Evolutionary conservation across 192 early-diverging fungal genomes (phyloP).

Genomic region (Coemansia sp.): DNA sequence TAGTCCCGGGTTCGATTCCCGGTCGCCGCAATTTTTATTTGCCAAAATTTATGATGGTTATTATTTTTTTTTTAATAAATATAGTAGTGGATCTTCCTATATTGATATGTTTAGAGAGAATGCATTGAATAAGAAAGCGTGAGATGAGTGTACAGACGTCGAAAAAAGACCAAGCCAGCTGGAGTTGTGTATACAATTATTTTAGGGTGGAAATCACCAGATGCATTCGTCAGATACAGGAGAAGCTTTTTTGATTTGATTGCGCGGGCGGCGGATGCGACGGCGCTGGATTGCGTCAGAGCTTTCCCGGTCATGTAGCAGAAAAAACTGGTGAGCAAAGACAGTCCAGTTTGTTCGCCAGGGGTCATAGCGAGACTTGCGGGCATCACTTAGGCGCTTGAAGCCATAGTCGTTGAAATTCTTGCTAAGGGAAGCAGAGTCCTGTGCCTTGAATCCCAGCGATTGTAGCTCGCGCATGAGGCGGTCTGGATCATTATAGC

Average conservation of each 20-base stretch:
- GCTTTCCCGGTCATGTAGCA: conserved; percentile 21
- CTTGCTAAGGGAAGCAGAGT: conserved; percentile 51
- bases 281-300: conserved; percentile 39
- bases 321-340: conserved; percentile 37
- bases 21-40: conserved; percentile 57
- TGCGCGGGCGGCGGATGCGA: conserved; percentile 36
- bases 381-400: conserved; percentile 50
- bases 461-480: conserved; percentile 53
- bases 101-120: neutral
- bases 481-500: conserved; percentile 50
- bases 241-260: conserved; percentile 30
- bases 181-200: neutral
- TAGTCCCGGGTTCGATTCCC: conserved; percentile 82
- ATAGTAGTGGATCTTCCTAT: neutral
- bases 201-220: conserved; percentile 18
- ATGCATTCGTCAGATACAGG: conserved; percentile 31
- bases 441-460: conserved; percentile 52
- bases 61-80: neutral
- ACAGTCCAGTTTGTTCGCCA: conserved; percentile 38
- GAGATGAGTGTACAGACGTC: conserved; percentile 1
- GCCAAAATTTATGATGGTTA: conserved; percentile 13
- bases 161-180: neutral
- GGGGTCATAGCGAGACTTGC: conserved; percentile 50
- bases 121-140: conserved; percentile 1
- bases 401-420: conserved; percentile 53